Conservation (phyloP, 2,329 filamentous ascomycete genomes). For the Grosmannia serpens region DNA sequence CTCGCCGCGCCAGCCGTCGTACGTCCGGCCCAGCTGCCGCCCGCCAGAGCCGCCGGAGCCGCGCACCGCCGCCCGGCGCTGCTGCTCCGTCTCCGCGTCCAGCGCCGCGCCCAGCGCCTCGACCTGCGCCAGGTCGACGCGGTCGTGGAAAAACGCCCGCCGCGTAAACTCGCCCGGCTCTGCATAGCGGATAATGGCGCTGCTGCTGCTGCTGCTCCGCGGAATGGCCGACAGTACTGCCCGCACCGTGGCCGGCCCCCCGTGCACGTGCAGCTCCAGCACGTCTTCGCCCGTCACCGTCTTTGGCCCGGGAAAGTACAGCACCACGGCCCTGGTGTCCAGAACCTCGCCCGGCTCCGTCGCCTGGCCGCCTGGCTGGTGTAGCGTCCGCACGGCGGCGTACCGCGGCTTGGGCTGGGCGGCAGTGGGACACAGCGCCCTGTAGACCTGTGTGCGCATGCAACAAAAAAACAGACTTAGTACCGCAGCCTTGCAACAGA, state of each 20-base stretch:
- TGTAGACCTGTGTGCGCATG: slow-evolving; percentile 33
- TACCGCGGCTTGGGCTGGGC: slow-evolving; percentile 34
- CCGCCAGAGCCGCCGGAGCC: slow-evolving; percentile 57
- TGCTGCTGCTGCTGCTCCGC: slow-evolving; percentile 10
- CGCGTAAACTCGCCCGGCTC: slow-evolving; percentile 93
- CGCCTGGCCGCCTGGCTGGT: slow-evolving; percentile 16
- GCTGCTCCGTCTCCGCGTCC: slow-evolving; percentile 75
- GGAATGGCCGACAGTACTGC: slow-evolving; percentile 73
- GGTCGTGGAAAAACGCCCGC: slow-evolving; percentile 77
- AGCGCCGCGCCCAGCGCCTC: slow-evolving; percentile 53
- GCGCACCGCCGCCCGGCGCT: slow-evolving; percentile 80
- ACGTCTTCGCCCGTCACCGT: slow-evolving; percentile 90
- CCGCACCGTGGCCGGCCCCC: slow-evolving; percentile 77
- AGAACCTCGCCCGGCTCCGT: slow-evolving; percentile 37
- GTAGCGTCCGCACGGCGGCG: slow-evolving; percentile 65
- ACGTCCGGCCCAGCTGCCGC: slow-evolving; percentile 57
- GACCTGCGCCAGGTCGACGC: slow-evolving; percentile 77
- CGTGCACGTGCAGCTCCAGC: slow-evolving; percentile 89
- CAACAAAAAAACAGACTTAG: too few relatives aligned
- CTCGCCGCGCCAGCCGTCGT: slow-evolving; percentile 70
- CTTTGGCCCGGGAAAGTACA: slow-evolving; percentile 70
- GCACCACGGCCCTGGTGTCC: slow-evolving; percentile 68
- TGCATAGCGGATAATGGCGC: slow-evolving; percentile 60
- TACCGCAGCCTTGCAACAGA: not conserved
- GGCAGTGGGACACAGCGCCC: slow-evolving; percentile 36